Conservation (phyloP, 192 early-diverging fungal species). For the Lobulomyces angularis region DNA sequence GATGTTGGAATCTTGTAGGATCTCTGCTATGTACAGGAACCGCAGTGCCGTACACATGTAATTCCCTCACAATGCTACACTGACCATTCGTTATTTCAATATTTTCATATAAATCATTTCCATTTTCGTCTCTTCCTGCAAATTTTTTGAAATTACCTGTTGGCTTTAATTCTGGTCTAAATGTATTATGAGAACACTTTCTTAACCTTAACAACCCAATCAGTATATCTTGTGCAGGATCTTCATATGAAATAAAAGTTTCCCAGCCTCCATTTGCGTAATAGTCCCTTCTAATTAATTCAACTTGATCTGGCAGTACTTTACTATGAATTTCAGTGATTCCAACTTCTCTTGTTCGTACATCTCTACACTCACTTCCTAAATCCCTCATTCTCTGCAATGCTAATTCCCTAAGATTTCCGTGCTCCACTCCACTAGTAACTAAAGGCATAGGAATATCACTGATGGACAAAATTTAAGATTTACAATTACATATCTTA, state of each 20-base stretch:
- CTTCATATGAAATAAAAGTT: constrained; percentile 97
- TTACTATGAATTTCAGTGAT: constrained; percentile 96
- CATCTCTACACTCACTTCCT: constrained; percentile 91
- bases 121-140: too few species aligned
- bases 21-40: constrained; percentile 93
- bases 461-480: constrained; percentile 11
- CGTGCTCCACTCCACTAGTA: constrained; percentile 95
- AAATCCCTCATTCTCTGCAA: constrained; percentile 92
- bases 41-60: constrained; percentile 95
- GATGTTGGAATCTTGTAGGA: constrained; percentile 98
- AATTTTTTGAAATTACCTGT: too few species aligned
- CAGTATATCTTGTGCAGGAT: constrained; percentile 90
- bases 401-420: constrained; percentile 91
- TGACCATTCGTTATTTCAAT: constrained; percentile 41
- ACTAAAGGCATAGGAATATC: constrained; percentile 99
- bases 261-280: constrained; percentile 98
- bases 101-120: too few species aligned
- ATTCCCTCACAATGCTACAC: constrained; percentile 87
- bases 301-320: constrained; percentile 86
- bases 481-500: constrained; percentile 13
- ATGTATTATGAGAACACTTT: constrained; percentile 77
- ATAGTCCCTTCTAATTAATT: constrained; percentile 95
- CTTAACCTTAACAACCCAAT: constrained; percentile 88
- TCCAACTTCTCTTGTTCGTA: constrained; percentile 95
- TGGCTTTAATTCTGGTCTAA: constrained; percentile 79